Evolutionary conservation across 352 stramenopile species (phyloP), one percentile per base, ranked within the genome.

Genomic region (Phytophthora tentaculata): DNA sequence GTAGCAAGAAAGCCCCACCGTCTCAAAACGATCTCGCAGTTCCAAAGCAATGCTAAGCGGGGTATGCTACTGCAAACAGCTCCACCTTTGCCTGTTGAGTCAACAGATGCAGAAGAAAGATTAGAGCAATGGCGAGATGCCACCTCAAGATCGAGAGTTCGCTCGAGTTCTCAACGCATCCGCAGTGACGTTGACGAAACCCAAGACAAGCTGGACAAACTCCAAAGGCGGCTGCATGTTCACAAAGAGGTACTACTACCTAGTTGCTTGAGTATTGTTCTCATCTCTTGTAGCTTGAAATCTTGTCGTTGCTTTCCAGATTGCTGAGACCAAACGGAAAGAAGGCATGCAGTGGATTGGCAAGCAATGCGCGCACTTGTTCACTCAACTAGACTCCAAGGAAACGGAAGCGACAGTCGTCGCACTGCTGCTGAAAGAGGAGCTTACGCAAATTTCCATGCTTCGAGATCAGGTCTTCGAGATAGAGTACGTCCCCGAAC

Each of bases 301-400:
- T n/a, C n/a, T n/a, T n/a, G n/a, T n/a, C 47, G 43, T 14, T 51
- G 20, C 55, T 41, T 19, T 56, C 7, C 43, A 88, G 81, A 55
- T 28, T 12, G 79, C 77, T 0, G 79, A 89, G 39, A 19, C 8
- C 3, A 74, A 77, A 23, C 67, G 73, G 19, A 88, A 84, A 48
- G 69, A 83, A 8, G 64, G 64, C 10, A 85, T 88, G 77, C 56
- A 77, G 29, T 87, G 73, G 78, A 89, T 91, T 44, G 77, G 76
- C 0, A 63, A 74, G 5, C 80, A 89, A 53, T 91, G 83, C 22
- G 80, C 77, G 17, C 79, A 87, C 53, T 61, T 91, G 70, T 88
- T 88, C 49, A 78, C 69, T 16, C 83, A 89, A 32, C 61, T 91
- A 5, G 83, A 88, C 53, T 80, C 77, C 53, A 85, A 84, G 55